A percentile compares a stretch with the other conserved stretches of the same genome.
phyloP scores from a whole-genome alignment of 169 alveolate species.

The Cyclospora cayetanensis region DNA sequence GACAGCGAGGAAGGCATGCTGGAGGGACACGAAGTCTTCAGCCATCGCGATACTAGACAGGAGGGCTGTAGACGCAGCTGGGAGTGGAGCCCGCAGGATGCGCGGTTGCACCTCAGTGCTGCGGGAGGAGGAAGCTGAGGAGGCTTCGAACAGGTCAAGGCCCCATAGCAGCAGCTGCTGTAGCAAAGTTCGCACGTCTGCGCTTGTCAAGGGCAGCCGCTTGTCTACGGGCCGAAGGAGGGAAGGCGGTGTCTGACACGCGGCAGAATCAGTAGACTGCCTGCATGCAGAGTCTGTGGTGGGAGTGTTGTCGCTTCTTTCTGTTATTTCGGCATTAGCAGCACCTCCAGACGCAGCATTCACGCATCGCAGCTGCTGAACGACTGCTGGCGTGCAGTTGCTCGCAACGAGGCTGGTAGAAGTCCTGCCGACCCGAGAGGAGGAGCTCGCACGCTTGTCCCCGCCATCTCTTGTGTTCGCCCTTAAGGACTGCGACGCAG shows the following conservation, averaged over 20 bases:
- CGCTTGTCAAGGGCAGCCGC: neutral
- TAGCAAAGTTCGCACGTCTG: constrained; percentile 21
- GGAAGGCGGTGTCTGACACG: constrained; percentile 2
- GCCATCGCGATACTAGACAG: neutral
- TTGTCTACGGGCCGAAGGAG: neutral
- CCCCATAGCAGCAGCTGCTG: constrained; percentile 59
- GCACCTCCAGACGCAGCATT: neutral
- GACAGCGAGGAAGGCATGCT: neutral
- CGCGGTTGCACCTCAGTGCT: neutral
- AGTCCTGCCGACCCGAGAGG: neutral
- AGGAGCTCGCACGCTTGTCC: neutral
- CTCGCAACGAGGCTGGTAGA: constrained; percentile 37
- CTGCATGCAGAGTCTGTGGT: no score
- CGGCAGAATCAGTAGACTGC: no score
- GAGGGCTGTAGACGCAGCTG: constrained; percentile 2
- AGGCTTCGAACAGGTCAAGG: constrained; percentile 13
- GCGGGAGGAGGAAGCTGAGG: neutral
- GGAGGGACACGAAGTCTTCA: constrained; percentile 1
- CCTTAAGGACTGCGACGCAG: neutral
- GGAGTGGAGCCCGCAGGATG: constrained; percentile 35
- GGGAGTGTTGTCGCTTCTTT: neutral
- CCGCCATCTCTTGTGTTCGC: constrained; percentile 11
- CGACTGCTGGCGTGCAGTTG: no score
- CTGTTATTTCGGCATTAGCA: neutral
- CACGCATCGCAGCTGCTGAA: neutral